Evolutionary conservation across 2,329 filamentous ascomycete genomes (phyloP).

Genomic region (Colletotrichum destructivum): DNA sequence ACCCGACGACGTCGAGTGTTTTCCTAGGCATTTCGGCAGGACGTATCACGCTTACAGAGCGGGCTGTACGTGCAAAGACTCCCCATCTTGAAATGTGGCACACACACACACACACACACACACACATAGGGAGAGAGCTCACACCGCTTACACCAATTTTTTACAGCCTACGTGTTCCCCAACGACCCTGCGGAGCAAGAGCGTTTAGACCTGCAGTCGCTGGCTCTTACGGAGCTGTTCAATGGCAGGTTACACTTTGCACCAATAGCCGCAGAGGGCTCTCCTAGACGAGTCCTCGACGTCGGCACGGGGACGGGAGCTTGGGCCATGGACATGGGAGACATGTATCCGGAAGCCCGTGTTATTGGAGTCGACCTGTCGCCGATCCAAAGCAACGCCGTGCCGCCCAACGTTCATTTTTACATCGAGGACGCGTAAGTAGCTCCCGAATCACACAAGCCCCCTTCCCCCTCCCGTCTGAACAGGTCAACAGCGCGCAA

Average conservation of each 20-base stretch:
- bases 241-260: slow-evolving; percentile 60
- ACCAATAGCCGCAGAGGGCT: slow-evolving; percentile 54
- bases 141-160: background rate
- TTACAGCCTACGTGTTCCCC: slow-evolving; percentile 61
- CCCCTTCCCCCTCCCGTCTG: slow-evolving; percentile 24
- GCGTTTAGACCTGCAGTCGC: slow-evolving; percentile 58
- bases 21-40: slow-evolving; percentile 60
- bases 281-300: slow-evolving; percentile 58
- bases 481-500: slow-evolving; percentile 55
- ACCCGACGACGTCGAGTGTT: slow-evolving; percentile 59
- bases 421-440: slow-evolving; percentile 75
- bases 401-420: slow-evolving; percentile 82
- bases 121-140: background rate
- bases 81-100: too few species aligned
- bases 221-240: slow-evolving; percentile 56
- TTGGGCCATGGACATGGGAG: slow-evolving; percentile 79
- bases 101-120: too few species aligned
- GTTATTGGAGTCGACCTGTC: slow-evolving; percentile 78
- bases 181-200: slow-evolving; percentile 61
- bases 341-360: slow-evolving; percentile 70
- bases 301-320: slow-evolving; percentile 65
- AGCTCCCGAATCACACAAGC: background rate
- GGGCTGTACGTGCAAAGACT: slow-evolving; percentile 57
- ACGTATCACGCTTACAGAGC: slow-evolving; percentile 65
- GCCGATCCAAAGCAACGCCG: slow-evolving; percentile 75